Evolutionary conservation across 2,329 filamentous ascomycete genomes (phyloP), one percentile per base, ranked within the genome.

Genomic region (Claviceps monticola): DNA sequence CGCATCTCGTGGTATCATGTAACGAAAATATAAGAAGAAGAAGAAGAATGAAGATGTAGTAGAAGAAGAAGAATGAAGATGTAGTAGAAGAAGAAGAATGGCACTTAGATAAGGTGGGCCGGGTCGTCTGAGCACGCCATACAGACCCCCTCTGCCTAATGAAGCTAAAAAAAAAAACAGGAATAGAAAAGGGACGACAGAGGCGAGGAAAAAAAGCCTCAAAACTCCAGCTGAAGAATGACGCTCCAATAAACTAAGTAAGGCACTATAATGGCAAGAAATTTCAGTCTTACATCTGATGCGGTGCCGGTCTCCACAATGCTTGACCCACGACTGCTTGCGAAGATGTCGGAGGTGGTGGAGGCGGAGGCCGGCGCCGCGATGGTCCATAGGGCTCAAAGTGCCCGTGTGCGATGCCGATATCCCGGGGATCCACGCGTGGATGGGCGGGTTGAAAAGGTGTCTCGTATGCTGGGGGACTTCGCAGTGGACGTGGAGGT

Each of bases 321-420:
- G 52, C 54, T 44, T 56, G 51, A 13, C 52, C 54, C 13, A 58
- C 41, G 2, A 16, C 9, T 13, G 41, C 53, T 49, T 55, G 56
- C 17, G 56, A 41, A 5, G 14, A 29, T 7, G 29, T 11, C 29
- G 9, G 26, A 29, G 26, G 26, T 29, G 26, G 50, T 34, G 29
- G 41, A 23, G 39, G 49, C 19, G 38, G 44, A 11, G 37, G 47
- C 39, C 47, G 38, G 17, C 43, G n/a, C 2, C 19, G 37, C 7
- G 38, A 36, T 23, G 34, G n/a, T 3, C 23, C 37, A 17, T 48
- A 44, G 5, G 46, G 38, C 37, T 51, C 50, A 34, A 54, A 37
- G 46, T 48, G 43, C 48, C 50, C 53, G 11, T 53, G 49, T 14
- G 44, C 29, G 19, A 54, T 38, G 5, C 50, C 53, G 19, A 47